Evolutionary conservation across 495 filamentous ascomycete genomes (phyloP), one percentile per base, ranked within the genome.

Genomic region (Penicillium tannophilum): DNA sequence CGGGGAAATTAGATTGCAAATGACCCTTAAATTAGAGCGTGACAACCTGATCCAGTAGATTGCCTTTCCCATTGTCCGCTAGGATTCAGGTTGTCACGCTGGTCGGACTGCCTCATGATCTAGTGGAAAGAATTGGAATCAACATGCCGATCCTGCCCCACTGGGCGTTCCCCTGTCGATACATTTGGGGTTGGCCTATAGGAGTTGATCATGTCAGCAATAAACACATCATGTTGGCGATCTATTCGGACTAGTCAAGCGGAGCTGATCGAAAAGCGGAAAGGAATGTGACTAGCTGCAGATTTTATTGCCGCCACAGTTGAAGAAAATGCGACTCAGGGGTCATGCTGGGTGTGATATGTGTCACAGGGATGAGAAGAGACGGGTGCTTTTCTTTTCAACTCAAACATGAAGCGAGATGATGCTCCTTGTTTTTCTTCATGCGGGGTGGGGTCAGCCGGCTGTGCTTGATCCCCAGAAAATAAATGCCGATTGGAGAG

Each of bases 251-350:
- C 49, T 61, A 62, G 61, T 42, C 45, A 11, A 54, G 5, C 54
- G 59, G 56, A 51, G 41, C 23, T 46, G 12, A 50, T 55, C 49
- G 47, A 24, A 59, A 63, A 62, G 45, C 45, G 55, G 65, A 59
- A 54, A 59, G 52, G 60, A 66, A 66, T 62, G 63, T 68, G 66
- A 68, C 66, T 61, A 61, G 60, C 51, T 63, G 60, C 63, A 60
- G 58, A 45, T 55, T 43, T 36, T 33, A 65, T 54, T 59, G 60
- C 50, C 60, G 62, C 65, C 65, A 68, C 60, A 10, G 36, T 42
- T 9, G 35, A 33, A 26, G 45, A 47, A 55, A 64, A 61, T 66
- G 60, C 62, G 60, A 66, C 55, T 63, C 58, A 60, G 63, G 55
- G 58, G 57, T 63, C 60, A 66, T 59, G 42, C 53, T 31, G 44